Percentiles rank a stretch among this genome's conserved stretches.
These are phyloP conservation scores for Drosera spatulata DNA, from an alignment of 179 eudicot genomes.

Conservation along the genomic window DNA sequence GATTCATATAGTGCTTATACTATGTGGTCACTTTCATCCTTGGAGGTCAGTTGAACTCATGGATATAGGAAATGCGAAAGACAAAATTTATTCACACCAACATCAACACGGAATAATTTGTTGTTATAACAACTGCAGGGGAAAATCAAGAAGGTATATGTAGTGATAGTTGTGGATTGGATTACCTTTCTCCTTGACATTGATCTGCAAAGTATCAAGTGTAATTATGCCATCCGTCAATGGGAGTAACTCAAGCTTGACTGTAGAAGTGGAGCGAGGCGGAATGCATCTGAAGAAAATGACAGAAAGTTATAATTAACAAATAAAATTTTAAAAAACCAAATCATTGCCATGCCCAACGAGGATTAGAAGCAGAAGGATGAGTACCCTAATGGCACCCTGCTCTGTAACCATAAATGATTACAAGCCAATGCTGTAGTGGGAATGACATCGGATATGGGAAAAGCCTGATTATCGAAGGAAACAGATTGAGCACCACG, in stretches of 20 bases:
- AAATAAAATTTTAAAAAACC: not conserved
- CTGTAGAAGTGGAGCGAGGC: slow-evolving; percentile 72
- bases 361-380: not conserved
- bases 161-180: not conserved
- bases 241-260: slow-evolving; percentile 92
- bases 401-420: slow-evolving; percentile 94
- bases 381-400: slow-evolving; percentile 82
- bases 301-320: not conserved
- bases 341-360: not conserved
- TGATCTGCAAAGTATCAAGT: slow-evolving; percentile 81
- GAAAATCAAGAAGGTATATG: no score
- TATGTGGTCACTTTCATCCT: no score
- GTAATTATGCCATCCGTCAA: slow-evolving; percentile 94
- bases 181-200: slow-evolving; percentile 88
- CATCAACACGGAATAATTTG: no score
- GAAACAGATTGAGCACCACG: slow-evolving; percentile 24
- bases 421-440: slow-evolving; percentile 67
- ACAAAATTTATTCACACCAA: no score
- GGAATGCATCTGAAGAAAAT: slow-evolving; percentile 66
- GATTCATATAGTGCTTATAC: no score
- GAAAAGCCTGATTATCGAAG: slow-evolving; percentile 31
- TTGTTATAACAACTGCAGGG: no score
- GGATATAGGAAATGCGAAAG: no score
- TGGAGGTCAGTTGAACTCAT: no score
- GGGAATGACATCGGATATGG: slow-evolving; percentile 58